phyloP scores from a whole-genome alignment of 768 basidiomycete species.

The Termitomyces sp. region DNA sequence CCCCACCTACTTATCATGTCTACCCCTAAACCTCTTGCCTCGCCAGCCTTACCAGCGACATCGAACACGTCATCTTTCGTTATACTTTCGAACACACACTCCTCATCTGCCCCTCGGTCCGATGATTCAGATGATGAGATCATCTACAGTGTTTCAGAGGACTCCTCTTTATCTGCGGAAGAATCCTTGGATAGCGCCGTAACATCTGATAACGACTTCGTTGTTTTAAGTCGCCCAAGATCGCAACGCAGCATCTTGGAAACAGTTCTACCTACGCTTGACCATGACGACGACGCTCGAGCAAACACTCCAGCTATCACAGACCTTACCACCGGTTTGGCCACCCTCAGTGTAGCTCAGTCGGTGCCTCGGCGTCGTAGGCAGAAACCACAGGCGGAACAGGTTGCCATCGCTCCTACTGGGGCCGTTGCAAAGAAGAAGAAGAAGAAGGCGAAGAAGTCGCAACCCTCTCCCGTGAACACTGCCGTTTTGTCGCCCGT shows the following conservation, averaged over 20 bases:
- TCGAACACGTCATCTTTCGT: slow-evolving; percentile 24
- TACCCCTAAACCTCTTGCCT: slow-evolving; percentile 14
- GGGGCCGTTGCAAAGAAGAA: slow-evolving; percentile 5
- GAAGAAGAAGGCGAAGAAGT: slow-evolving; percentile 15
- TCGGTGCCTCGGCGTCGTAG: not conserved
- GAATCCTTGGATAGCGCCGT: slow-evolving; percentile 25
- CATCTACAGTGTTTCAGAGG: slow-evolving; percentile 44
- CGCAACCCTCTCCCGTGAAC: slow-evolving; percentile 8
- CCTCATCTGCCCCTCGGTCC: slow-evolving; percentile 15
- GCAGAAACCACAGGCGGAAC: not conserved
- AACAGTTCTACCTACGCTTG: slow-evolving; percentile 12
- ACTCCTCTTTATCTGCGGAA: slow-evolving; percentile 23
- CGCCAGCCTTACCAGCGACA: slow-evolving; percentile 20
- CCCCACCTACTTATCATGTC: slow-evolving; percentile 4
- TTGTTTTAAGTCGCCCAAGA: slow-evolving; percentile 33
- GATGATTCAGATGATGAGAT: slow-evolving; percentile 56
- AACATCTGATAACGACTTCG: slow-evolving; percentile 48
- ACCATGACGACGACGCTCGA: slow-evolving; percentile 4
- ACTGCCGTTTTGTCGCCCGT: slow-evolving; percentile 11
- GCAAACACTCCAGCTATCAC: slow-evolving; percentile 7
- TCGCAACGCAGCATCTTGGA: slow-evolving; percentile 4
- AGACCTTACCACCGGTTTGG: slow-evolving; percentile 12
- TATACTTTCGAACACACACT: slow-evolving; percentile 12
- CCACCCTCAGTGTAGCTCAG: slow-evolving; percentile 6
- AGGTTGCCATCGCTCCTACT: not conserved